Base-by-base conservation (phyloP, 148 eudicot species). In the Agrostemma githago region DNA sequence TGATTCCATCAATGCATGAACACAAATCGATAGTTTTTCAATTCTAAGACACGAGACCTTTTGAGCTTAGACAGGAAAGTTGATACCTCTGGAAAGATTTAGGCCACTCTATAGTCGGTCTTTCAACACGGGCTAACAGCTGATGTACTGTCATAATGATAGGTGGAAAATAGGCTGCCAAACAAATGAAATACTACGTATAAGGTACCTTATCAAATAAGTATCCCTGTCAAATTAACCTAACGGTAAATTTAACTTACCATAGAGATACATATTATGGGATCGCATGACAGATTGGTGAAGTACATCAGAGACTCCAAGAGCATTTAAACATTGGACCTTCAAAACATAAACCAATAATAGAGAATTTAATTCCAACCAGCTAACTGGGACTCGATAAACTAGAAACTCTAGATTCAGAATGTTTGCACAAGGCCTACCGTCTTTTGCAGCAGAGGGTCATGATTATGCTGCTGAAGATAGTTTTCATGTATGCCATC, bases 401-500 rank as follows among this genome's bases (percentile, higher is more conserved):
- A 21, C 10, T 40, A 51, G 26, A 69, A 72, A 37, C 37, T 14
- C 43, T 34, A n/a, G 61, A 68, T 41, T 73, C 66, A 56, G 26
- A 62, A 61, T 17, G 77, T 62, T 37, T 17, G 60, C 62, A 79
- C 17, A 81, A 72, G 68, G 79, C 89, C 75, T 84, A 92, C 99
- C 77, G 99, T 96, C 83, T 90, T 96, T 81, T 78, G 84, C 92
- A 96, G 85, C 82, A 89, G 34, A 60, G 99, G 99, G 79, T 96
- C 99, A 81, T 86, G 90, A 88, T 96, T 90, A 78, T 76, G 87
- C 43, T 87, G 86, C 79, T 86, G 91, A 82, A 96, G 79, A 58
- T 90, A 86, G 77, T 96, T 96, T 80, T 92, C 99, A 76, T 96
- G 89, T 72, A 96, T 85, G 71, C 99, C 99, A 71, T 96, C 97